Base-by-base conservation (phyloP, 2,329 filamentous ascomycete genomes). In the Alternaria longipes region DNA sequence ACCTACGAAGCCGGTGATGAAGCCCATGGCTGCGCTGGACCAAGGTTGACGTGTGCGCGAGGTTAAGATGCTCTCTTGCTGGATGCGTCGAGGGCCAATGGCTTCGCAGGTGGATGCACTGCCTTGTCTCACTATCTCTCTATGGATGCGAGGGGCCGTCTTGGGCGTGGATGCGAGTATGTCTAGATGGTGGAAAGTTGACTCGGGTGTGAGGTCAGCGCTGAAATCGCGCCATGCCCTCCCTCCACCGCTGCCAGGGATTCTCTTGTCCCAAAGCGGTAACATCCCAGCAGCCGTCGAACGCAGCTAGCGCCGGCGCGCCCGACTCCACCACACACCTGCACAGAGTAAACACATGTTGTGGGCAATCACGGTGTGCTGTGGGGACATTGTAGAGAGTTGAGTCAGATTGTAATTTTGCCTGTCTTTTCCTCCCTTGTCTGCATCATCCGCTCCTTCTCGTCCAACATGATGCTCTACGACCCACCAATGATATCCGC, bases 1-100 rank as follows among this genome's bases (percentile, higher is more conserved):
- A 72, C 77, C 47, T 78, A 84, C 83, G 68, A 84, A 82, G 77
- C 83, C 83, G 18, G 81, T 83, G 61, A 81, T 82, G 78, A 85
- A 84, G 73, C 83, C 83, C 83, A 85, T 85, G 66, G 56, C 44
- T 57, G 49, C 62, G 56, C 45, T 61, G 49, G 40, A 50, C 34
- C 26, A 38, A 41, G 58, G 55, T 52, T 16, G n/a, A 20, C 26
- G 22, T 28, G 46, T 28, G 54, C 20, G 34, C 49, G 47, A 38
- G 20, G 41, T 16, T 45, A 20, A 8, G 30, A 22, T 26, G 52
- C 38, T 44, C 46, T 50, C 46, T 44, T 34, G 9, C 24, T 22
- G n/a, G 34, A 45, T 51, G 44, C 24, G 49, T 46, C 4, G n/a
- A 18, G 28, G 32, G 55, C 55, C 62, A 64, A 64, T 64, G 62